phyloP scores from a whole-genome alignment of 2,329 filamentous ascomycete genomes.

The Fusarium haematococcum region DNA sequence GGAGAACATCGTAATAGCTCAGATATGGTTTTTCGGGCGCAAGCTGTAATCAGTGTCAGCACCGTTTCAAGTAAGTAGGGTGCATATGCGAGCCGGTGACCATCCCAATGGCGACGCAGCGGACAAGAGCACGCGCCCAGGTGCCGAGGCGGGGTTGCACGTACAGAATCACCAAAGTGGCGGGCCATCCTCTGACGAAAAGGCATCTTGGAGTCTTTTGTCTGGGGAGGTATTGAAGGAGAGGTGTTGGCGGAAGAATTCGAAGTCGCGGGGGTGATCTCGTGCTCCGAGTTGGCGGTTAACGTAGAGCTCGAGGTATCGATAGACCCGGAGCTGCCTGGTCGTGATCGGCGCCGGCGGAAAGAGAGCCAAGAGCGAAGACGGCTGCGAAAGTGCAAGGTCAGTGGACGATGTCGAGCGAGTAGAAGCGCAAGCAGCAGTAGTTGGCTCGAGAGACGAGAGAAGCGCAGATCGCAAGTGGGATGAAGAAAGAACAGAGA shows the following conservation, averaged over 20 bases:
- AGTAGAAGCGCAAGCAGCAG: not conserved
- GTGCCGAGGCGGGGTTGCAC: constrained; percentile 40
- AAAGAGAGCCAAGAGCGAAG: constrained; percentile 38
- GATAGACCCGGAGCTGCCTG: constrained; percentile 38
- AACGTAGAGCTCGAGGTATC: constrained; percentile 34
- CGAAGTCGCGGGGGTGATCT: constrained; percentile 28
- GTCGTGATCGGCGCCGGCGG: constrained; percentile 38
- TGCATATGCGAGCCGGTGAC: constrained; percentile 21
- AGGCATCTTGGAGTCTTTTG: constrained; percentile 49
- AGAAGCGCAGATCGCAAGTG: not conserved
- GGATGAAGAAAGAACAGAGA: not conserved
- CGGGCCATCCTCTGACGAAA: constrained; percentile 58
- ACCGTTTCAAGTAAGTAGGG: not conserved
- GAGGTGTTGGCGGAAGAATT: constrained; percentile 25
- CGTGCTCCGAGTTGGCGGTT: constrained; percentile 38
- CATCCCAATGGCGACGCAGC: constrained; percentile 23
- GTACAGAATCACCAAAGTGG: constrained; percentile 61
- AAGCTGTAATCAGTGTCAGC: constrained; percentile 57
- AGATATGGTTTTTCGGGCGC: constrained; percentile 53
- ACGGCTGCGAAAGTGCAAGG: constrained; percentile 31
- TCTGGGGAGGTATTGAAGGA: constrained; percentile 20
- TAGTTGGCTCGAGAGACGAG: not conserved
- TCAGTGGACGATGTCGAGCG: constrained; percentile 28
- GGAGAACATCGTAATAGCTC: constrained; percentile 56
- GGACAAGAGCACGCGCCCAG: constrained; percentile 12